A percentile compares a stretch with the other conserved stretches of the same genome.
Conservation (phyloP, 768 basidiomycete species). For the Kwoniella newhampshirensis region DNA sequence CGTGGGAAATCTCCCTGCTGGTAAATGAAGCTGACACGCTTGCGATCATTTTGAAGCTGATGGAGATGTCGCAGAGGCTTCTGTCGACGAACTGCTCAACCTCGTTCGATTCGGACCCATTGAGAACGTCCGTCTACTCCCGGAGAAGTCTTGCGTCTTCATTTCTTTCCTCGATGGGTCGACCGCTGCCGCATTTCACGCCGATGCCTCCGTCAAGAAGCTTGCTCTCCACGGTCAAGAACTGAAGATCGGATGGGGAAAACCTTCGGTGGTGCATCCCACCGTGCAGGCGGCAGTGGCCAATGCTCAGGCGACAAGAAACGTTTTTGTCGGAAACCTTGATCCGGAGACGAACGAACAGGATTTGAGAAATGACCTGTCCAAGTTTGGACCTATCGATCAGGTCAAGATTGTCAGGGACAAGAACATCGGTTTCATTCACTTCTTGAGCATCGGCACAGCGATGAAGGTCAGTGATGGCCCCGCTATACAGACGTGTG, state of each 20-base stretch:
- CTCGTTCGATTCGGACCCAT: conserved; percentile 97
- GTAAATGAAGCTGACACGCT: conserved; percentile 30
- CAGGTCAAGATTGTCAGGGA: conserved; percentile 99
- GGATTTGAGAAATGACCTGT: conserved; percentile 83
- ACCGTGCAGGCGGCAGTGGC: conserved; percentile 83
- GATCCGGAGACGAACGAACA: conserved; percentile 90
- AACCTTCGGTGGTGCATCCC: conserved; percentile 81
- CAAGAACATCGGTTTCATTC: conserved; percentile 99
- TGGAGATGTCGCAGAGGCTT: conserved; percentile 62
- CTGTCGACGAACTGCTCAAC: conserved; percentile 95
- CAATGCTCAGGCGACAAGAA: conserved; percentile 88
- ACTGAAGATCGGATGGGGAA: conserved; percentile 98
- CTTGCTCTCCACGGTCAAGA: conserved; percentile 89
- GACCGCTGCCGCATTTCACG: conserved; percentile 94
- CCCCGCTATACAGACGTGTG: not conserved
- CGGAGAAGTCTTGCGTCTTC: conserved; percentile 97
- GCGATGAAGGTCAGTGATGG: conserved; percentile 77
- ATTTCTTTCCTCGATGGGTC: conserved; percentile 92
- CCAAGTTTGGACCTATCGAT: conserved; percentile 91
- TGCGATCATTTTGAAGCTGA: not conserved
- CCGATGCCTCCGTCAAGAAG: conserved; percentile 94
- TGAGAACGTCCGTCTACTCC: conserved; percentile 88
- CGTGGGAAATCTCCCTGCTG: conserved; percentile 87
- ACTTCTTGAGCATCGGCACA: conserved; percentile 90
- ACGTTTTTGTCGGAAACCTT: conserved; percentile 93